A percentile compares a stretch with the other conserved stretches of the same genome.
Evolutionary conservation across 495 filamentous ascomycete genomes (phyloP).

Genomic region (Xylaria curta): DNA sequence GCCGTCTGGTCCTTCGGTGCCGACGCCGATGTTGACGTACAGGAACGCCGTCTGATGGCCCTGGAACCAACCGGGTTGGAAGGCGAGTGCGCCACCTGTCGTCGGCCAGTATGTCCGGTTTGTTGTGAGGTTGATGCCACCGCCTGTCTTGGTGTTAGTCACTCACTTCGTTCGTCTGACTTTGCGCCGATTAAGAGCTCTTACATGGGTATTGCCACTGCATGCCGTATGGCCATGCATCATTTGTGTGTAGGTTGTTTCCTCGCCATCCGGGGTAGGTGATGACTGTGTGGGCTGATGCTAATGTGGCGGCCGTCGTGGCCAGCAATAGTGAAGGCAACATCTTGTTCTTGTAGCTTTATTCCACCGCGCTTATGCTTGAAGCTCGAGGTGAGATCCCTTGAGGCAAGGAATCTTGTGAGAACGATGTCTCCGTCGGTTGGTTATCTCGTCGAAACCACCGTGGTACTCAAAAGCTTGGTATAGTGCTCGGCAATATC

Average conservation of each 20-base stretch:
- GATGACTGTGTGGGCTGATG: conserved; percentile 83
- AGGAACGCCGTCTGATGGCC: conserved; percentile 86
- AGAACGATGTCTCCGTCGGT: conserved; percentile 5
- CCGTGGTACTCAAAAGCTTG: background rate
- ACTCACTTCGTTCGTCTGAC: conserved; percentile 1
- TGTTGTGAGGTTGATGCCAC: conserved; percentile 75
- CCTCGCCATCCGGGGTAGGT: conserved; percentile 94
- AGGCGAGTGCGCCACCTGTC: conserved; percentile 78
- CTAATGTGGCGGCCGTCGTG: conserved; percentile 57
- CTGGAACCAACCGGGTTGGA: conserved; percentile 94
- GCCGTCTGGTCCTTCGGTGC: conserved; percentile 62
- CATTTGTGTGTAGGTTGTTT: conserved; percentile 86
- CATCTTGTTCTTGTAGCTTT: conserved; percentile 46
- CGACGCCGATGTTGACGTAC: conserved; percentile 94
- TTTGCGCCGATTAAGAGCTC: conserved; percentile 38
- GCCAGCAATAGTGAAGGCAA: conserved; percentile 58
- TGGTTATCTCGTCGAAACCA: conserved; percentile 11
- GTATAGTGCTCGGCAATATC: background rate
- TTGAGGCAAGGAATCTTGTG: background rate
- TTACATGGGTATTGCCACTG: conserved; percentile 99
- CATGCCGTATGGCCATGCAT: conserved; percentile 88
- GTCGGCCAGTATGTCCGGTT: conserved; percentile 95
- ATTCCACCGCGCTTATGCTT: background rate
- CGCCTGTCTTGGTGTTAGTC: conserved; percentile 63
- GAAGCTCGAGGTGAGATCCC: conserved; percentile 9